Conservation (phyloP, 148 eudicot species). For the Rhododendron griersonianum region DNA sequence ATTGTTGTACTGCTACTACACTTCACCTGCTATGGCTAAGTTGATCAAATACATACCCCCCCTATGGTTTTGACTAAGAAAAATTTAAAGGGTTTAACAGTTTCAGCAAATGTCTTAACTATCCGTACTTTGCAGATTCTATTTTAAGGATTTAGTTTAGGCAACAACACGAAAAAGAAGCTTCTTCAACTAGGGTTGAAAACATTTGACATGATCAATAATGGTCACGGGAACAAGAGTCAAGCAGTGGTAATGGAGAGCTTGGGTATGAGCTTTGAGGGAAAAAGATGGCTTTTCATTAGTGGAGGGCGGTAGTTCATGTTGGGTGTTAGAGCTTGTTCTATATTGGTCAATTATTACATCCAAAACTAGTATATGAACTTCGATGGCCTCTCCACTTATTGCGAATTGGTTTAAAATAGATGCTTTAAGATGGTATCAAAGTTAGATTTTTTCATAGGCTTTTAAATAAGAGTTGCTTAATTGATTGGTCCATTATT, state of each 20-base stretch:
- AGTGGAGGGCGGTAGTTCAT: not conserved
- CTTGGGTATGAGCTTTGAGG: too few relatives aligned
- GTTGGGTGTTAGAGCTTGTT: not conserved
- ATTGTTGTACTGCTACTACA: not conserved
- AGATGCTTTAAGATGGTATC: not conserved
- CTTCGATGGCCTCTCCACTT: not conserved
- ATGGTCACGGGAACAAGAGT: not conserved
- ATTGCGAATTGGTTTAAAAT: not conserved
- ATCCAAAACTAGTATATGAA: not conserved
- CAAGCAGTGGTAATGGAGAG: not conserved
- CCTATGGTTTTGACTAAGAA: not conserved
- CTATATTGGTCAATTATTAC: not conserved
- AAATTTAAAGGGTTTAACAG: not conserved
- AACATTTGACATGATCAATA: not conserved
- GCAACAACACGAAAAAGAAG: not conserved
- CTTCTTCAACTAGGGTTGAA: not conserved
- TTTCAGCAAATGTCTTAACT: not conserved
- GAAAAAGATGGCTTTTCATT: not conserved
- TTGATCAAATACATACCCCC: not conserved
- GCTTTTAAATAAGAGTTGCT: not conserved
- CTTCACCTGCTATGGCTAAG: not conserved
- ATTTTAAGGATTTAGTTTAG: not conserved
- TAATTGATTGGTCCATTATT: not conserved
- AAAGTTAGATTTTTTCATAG: not conserved
- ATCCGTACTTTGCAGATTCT: not conserved